phyloP scores from a whole-genome alignment of 1,139 yeast genomes.

The Casaregolazyma lundiana region DNA sequence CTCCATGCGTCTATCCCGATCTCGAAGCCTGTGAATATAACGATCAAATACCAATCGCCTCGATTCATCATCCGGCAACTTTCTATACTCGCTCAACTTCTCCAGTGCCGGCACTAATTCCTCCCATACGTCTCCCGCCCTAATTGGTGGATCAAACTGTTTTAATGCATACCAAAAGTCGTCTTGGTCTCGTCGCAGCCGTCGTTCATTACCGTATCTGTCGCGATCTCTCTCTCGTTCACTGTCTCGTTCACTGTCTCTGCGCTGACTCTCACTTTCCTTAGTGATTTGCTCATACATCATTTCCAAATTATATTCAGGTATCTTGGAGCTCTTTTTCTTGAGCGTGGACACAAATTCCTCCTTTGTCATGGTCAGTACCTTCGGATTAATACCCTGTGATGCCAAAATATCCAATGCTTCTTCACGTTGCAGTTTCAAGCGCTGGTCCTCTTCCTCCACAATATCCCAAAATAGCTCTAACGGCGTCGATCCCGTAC shows the following conservation, averaged over 20 bases:
- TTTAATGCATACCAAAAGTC: conserved; percentile 36
- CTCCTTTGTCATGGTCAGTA: conserved; percentile 20
- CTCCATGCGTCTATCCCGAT: conserved; percentile 23
- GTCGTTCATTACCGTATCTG: conserved; percentile 33
- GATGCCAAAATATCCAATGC: conserved; percentile 50
- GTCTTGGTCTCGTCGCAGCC: conserved; percentile 36
- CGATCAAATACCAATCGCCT: conserved; percentile 34
- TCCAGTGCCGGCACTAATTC: conserved; percentile 32
- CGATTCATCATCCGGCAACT: conserved; percentile 34
- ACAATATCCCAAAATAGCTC: conserved; percentile 76
- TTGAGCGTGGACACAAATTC: conserved; percentile 25
- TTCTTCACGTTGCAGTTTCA: conserved; percentile 58
- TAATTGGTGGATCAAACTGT: conserved; percentile 32
- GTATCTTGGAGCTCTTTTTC: conserved; percentile 17
- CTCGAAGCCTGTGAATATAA: conserved; percentile 29
- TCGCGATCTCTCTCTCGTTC: conserved; percentile 20
- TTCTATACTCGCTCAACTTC: conserved; percentile 34
- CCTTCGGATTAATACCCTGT: conserved; percentile 14
- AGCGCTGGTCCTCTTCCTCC: conserved; percentile 54
- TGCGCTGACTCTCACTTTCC: conserved; percentile 9
- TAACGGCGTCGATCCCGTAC: conserved; percentile 68
- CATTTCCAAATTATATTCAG: conserved; percentile 12
- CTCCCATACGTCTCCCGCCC: conserved; percentile 37
- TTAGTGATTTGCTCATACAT: conserved; percentile 13
- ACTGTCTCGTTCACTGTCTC: conserved; percentile 6